phyloP scores from a whole-genome alignment of 164 flowering plant species.

The Vitis rotundifolia region DNA sequence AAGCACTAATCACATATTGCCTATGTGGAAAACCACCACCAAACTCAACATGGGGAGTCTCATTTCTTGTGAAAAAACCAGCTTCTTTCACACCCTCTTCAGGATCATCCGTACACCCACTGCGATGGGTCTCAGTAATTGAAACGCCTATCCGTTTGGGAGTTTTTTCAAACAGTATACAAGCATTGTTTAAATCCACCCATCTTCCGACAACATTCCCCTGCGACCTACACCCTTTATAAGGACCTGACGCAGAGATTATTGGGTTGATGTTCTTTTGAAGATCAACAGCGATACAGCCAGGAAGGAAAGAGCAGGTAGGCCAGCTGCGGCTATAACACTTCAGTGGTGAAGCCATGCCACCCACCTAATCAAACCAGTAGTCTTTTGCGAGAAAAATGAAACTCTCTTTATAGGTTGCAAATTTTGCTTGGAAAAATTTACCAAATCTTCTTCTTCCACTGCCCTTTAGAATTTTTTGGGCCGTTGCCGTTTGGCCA shows the following conservation, averaged over 20 bases:
- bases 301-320: background rate
- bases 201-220: background rate
- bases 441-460: too few relatives aligned
- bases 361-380: background rate
- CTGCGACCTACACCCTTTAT: background rate
- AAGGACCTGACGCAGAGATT: background rate
- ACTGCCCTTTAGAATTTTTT: too few relatives aligned
- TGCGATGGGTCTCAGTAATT: background rate
- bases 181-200: background rate
- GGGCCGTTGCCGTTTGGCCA: too few relatives aligned
- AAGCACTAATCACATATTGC: constrained; percentile 7
- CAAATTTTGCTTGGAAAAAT: too few relatives aligned
- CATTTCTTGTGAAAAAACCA: constrained; percentile 1
- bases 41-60: background rate
- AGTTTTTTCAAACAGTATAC: constrained; percentile 2
- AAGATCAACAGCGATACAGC: background rate
- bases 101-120: background rate
- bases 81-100: background rate
- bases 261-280: background rate
- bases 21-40: background rate
- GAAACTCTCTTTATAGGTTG: too few relatives aligned
- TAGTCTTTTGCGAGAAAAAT: too few relatives aligned
- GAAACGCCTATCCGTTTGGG: background rate
- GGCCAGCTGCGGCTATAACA: background rate
- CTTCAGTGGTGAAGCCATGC: background rate